A percentile compares a stretch with the other conserved stretches of the same genome.
Conservation (phyloP, 352 stramenopile genomes). For the Pythium dissimile region DNA sequence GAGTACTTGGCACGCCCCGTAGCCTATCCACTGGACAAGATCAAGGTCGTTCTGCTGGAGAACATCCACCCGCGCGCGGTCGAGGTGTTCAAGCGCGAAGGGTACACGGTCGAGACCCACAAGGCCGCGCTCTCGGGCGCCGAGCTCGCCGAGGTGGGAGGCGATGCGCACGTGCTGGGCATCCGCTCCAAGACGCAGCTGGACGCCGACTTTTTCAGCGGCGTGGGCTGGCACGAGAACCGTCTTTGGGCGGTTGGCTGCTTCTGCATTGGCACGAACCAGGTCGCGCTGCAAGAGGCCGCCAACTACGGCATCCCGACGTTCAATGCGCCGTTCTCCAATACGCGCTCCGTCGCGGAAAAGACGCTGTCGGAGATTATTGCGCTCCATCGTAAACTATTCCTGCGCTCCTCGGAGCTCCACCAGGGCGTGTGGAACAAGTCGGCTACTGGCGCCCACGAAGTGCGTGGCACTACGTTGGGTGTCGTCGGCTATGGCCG, state of each 20-base stretch:
- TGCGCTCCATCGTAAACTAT: slow-evolving; percentile 79
- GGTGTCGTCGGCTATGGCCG: slow-evolving; percentile 79
- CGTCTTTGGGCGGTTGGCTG: slow-evolving; percentile 76
- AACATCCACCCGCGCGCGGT: slow-evolving; percentile 81
- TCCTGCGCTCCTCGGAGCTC: slow-evolving; percentile 71
- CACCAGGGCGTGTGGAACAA: slow-evolving; percentile 80
- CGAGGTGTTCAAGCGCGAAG: slow-evolving; percentile 74
- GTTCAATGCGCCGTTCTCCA: slow-evolving; percentile 85
- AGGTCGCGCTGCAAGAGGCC: slow-evolving; percentile 60
- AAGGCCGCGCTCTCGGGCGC: slow-evolving; percentile 70
- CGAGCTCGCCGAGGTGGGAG: slow-evolving; percentile 65
- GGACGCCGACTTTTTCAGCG: slow-evolving; percentile 72
- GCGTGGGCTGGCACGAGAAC: slow-evolving; percentile 74
- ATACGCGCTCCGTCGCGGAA: slow-evolving; percentile 81
- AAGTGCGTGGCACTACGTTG: slow-evolving; percentile 79
- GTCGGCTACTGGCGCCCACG: slow-evolving; percentile 68
- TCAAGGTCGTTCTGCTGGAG: slow-evolving; percentile 82
- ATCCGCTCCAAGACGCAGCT: slow-evolving; percentile 85
- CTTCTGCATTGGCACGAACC: slow-evolving; percentile 86
- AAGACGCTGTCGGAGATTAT: slow-evolving; percentile 84
- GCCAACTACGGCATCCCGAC: slow-evolving; percentile 67
- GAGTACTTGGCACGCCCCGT: slow-evolving; percentile 63
- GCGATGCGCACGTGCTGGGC: slow-evolving; percentile 74
- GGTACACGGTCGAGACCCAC: slow-evolving; percentile 74
- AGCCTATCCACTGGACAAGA: slow-evolving; percentile 73